A percentile compares a stretch with the other conserved stretches of the same genome.
Conservation (phyloP, 768 basidiomycete species). For the Kwoniella sp. region DNA sequence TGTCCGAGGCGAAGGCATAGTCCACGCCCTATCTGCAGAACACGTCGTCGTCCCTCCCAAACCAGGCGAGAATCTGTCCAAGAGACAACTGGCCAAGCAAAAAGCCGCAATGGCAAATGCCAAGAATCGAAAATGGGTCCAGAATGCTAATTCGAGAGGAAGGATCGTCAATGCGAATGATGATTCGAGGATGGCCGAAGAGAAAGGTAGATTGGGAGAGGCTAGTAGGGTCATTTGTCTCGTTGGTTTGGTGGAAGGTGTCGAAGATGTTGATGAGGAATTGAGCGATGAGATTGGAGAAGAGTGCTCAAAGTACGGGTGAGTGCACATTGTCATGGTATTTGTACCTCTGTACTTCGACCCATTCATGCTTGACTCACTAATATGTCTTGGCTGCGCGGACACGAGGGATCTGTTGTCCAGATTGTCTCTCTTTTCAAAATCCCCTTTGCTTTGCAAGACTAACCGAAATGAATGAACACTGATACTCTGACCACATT, state of each 20-base stretch:
- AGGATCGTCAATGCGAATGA: conserved; percentile 89
- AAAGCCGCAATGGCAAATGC: conserved; percentile 51
- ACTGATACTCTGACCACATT: too few species aligned
- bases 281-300: conserved; percentile 77
- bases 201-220: conserved; percentile 79
- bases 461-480: too few species aligned
- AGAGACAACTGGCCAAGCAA: conserved; percentile 52
- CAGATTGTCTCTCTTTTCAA: too few species aligned
- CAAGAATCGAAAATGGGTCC: conserved; percentile 48
- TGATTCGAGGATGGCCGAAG: conserved; percentile 74
- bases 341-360: too few species aligned
- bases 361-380: too few species aligned
- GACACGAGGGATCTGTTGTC: too few species aligned
- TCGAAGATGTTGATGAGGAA: conserved; percentile 82
- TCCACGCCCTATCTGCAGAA: conserved; percentile 84
- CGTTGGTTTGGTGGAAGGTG: conserved; percentile 78
- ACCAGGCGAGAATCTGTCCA: conserved; percentile 48
- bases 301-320: conserved; percentile 52
- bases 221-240: conserved; percentile 86
- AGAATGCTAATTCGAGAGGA: conserved; percentile 67
- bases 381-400: too few species aligned
- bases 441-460: too few species aligned
- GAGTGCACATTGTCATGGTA: conserved; percentile 24
- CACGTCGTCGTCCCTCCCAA: conserved; percentile 59
- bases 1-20: conserved; percentile 77